Base-by-base conservation (phyloP, 148 eudicot species). In the Pouteria glomerata region DNA sequence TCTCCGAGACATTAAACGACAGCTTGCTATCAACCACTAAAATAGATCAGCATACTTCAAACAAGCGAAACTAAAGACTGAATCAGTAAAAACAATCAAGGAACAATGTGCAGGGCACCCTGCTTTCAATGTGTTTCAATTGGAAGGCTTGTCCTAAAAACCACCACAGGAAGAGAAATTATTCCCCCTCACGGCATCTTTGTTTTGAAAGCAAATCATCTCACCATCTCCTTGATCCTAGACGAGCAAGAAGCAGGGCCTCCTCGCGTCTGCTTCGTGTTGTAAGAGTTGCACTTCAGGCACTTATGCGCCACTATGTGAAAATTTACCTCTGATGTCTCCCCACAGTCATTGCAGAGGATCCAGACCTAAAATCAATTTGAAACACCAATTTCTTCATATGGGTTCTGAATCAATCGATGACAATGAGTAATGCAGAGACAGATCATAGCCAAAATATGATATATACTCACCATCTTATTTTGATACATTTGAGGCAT, bases 291-390 rank as follows among this genome's bases (percentile, higher is more conserved):
- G 77, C 97, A 91, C 50, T 66, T 72, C 3, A 58, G 63, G 68
- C 94, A 91, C 69, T 91, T 91, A 57, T 82, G 87, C 3, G 89
- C 95, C 67, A 89, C 69, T 24, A 87, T 63, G 61, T 91, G 94
- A 76, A 79, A 91, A 37, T 74, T 71, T 12, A 91, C 94, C 59
- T 87, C 80, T 0, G 92, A 79, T 31, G 52, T 82, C 45, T 55
- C 74, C 57, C 85, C 90, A 74, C 97, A 91, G 65, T 91, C 97
- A 63, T 91, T 91, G 85, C 97, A 91, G 8, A 89, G 88, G 69
- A 89, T 91, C 82, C 83, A 85, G 14, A 91, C 92, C 95, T 91
- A 70, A 51, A n/a, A n/a, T n/a, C 6, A 16, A 51, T 4, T 27
- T 0, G 35, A 33, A 56, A 19, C 42, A 51, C 26, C 24, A 65